Evolutionary conservation across 139 green algal species (phyloP), one percentile per base, ranked within the genome.

Genomic region (Chlamydomonas asymmetrica): DNA sequence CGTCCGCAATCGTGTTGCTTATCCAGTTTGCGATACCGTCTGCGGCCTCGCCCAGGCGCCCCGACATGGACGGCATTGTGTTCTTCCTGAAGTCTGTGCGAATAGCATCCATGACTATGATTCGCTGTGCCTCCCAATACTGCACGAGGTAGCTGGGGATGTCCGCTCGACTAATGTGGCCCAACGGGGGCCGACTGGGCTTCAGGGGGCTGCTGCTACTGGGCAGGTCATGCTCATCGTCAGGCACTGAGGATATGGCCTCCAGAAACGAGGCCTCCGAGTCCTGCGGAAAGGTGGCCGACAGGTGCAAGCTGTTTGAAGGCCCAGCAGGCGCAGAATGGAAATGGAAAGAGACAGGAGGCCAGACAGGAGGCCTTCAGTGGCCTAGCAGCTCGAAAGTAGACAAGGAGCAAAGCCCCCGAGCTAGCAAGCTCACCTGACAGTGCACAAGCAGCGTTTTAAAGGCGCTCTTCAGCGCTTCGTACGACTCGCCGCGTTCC

Each of bases 91-190:
- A 82, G 69, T 84, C 82, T n/a, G 68, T 77, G 8, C 90, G 78
- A 23, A 93, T 67, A 1, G 85, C 86, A 40, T 95, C 90, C 62
- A 95, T 79, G 0, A 92, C 82, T 27, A 95, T 94, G 63, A 90
- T 87, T 65, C 87, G 82, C 60, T 93, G 90, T 16, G 85, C 83
- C 73, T 94, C 90, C 10, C 74, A 86, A 80, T 92, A 94, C 23
- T 85, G 78, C 2, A 71, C 72, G 66, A 91, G 45, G 63, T 87
- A 76, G 41, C 74, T 71, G 2, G 90, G 80, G 43, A 92, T 60
- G 39, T 85, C 52, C 25, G 73, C 50, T 38, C 71, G 31, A 32
- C 48, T 76, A n/a, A 72, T 20, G 57, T 82, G 50, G 3, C 72
- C 54, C 52, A 71, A 61, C 38, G 9, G 3, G 3, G 29, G 52